Base-by-base conservation (phyloP, 441 rosid genomes). In the Viola pubescens region DNA sequence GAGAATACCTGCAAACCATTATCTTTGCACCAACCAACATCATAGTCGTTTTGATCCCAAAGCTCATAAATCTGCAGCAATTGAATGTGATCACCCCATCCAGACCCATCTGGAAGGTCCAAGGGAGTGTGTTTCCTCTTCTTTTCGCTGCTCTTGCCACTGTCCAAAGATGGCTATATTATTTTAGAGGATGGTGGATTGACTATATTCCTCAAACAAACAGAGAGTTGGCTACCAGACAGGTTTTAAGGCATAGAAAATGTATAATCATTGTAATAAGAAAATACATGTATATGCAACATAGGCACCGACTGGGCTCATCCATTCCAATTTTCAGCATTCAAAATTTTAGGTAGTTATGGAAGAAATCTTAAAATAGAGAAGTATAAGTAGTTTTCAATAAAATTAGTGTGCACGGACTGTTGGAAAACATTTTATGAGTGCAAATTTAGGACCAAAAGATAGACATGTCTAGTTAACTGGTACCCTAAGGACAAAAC, bases 11-110 rank as follows among this genome's bases (percentile, higher is more conserved):
- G 94, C 80, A 94, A 59, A 66, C 78, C 77, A 61, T 81, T 65
- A 56, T 85, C 87, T 73, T 82, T 88, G 80, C 92, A 84, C 99
- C 99, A 94, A 58, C 70, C 78, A 70, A 80, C 61, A 65, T 88
- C 78, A 66, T 88, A 90, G 64, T 75, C 79, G 58, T 62, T 71
- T 66, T 75, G 79, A 75, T 83, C 87, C 97, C 99, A 90, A 37
- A 70, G 71, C 72, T 88, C 96, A 55, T 51, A 94, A 67, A 94
- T 85, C 79, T 94, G 97, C 48, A 94, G 86, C 73, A 90, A 67
- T 60, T 88, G 95, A 66, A 90, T 83, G 77, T 94, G 97, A 75
- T 94, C 99, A 65, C 99, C 99, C 67, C 69, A 86, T 62, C 96
- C 95, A 51, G 88, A 86, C 58, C 97, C 99, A 75, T 86, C 94